These are phyloP conservation scores for Sequoiadendron giganteum DNA, from an alignment of 75 land plant species.

Conservation along the genomic window DNA sequence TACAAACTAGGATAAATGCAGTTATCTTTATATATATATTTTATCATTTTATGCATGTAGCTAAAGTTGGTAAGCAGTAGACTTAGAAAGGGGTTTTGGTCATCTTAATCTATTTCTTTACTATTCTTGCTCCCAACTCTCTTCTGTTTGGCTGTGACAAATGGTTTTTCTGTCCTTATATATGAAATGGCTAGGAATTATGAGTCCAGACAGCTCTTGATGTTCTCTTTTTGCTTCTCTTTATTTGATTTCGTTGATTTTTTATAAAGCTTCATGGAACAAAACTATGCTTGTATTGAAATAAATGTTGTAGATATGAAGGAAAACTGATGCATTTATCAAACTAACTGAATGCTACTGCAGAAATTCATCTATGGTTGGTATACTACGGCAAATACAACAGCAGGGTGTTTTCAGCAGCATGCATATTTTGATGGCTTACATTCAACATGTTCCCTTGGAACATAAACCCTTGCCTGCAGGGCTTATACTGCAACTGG, in stretches of 20 bases:
- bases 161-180: not conserved
- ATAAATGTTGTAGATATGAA: not conserved
- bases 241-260: not conserved
- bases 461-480: constrained; percentile 59
- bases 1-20: not conserved
- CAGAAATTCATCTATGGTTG: constrained; percentile 41
- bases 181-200: not conserved
- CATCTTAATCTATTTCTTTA: not conserved
- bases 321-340: not conserved
- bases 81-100: not conserved
- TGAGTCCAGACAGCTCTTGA: not conserved
- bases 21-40: not conserved
- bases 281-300: not conserved
- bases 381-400: constrained; percentile 38
- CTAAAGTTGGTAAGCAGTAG: not conserved
- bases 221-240: not conserved
- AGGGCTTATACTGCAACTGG: constrained; percentile 57
- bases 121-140: not conserved
- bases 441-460: constrained; percentile 31
- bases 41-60: not conserved
- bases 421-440: constrained; percentile 38
- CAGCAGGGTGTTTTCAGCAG: constrained; percentile 34
- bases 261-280: not conserved
- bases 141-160: not conserved
- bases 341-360: not conserved